Evolutionary conservation across 192 early-diverging fungal genomes (phyloP).

Genomic region (Podochytrium sp.): DNA sequence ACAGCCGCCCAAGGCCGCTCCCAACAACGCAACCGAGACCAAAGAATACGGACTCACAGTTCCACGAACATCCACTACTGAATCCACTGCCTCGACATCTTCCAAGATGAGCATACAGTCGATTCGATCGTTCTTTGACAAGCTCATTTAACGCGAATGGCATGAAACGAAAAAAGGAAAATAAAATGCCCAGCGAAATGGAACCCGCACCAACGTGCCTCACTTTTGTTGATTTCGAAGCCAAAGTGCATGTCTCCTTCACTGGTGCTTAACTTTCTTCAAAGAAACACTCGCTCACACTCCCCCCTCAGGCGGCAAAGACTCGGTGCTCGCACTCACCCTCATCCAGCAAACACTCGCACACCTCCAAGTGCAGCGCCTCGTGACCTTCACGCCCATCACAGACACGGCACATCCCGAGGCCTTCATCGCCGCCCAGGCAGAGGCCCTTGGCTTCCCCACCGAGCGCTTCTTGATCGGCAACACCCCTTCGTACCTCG

Average conservation of each 20-base stretch:
- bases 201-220: no score
- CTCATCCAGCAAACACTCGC: conserved; percentile 1
- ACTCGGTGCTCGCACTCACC: neutral
- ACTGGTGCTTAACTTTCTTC: neutral
- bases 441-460: neutral
- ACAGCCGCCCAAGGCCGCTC: no score
- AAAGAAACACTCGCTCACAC: neutral
- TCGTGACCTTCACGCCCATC: conserved; percentile 15
- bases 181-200: no score
- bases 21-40: no score
- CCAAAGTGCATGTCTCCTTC: neutral
- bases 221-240: neutral
- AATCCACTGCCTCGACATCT: no score
- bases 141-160: no score
- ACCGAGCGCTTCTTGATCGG: neutral
- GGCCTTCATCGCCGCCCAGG: conserved; percentile 15
- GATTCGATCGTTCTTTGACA: no score
- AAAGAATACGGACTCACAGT: no score
- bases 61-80: no score
- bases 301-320: conserved; percentile 8
- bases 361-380: neutral
- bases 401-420: conserved; percentile 1
- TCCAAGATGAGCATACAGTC: no score
- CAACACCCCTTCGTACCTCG: neutral
- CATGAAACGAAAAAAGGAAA: no score